phyloP scores from a whole-genome alignment of 164 flowering plant genomes.

The Liriodendron chinense region DNA sequence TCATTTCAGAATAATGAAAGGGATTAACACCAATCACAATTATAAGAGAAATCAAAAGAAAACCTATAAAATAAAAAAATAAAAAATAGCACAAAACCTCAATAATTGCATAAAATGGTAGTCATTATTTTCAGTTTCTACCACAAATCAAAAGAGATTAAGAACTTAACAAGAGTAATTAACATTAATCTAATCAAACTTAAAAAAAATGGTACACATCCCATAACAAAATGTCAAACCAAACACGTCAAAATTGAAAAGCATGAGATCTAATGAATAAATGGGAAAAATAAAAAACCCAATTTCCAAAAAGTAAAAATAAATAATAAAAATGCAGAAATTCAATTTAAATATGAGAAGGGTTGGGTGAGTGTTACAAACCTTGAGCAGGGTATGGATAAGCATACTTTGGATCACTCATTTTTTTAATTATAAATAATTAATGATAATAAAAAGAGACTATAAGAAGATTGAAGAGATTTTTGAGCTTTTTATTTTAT shows the following conservation, averaged over 20 bases:
- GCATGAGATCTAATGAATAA: neutral
- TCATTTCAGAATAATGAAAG: no score
- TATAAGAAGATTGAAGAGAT: neutral
- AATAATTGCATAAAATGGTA: no score
- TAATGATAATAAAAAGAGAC: neutral
- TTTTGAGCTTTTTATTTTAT: no score
- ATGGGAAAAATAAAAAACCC: neutral
- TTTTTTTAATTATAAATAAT: constrained; percentile 11
- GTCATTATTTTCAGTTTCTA: no score
- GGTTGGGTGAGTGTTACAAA: neutral
- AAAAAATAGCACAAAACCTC: no score
- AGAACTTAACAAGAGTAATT: neutral
- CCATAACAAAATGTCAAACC: neutral
- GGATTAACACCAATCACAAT: no score
- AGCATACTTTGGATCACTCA: constrained; percentile 71
- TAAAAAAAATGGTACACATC: neutral
- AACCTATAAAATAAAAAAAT: no score
- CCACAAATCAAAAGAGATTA: no score
- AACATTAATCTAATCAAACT: neutral
- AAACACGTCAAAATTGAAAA: no score
- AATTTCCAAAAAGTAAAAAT: neutral
- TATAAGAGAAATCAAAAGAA: no score
- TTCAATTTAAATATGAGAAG: neutral
- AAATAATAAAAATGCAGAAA: neutral
- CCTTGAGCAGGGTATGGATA: constrained; percentile 71